phyloP scores from a whole-genome alignment of 2,329 filamentous ascomycete species.

The Verticillium dahliae region DNA sequence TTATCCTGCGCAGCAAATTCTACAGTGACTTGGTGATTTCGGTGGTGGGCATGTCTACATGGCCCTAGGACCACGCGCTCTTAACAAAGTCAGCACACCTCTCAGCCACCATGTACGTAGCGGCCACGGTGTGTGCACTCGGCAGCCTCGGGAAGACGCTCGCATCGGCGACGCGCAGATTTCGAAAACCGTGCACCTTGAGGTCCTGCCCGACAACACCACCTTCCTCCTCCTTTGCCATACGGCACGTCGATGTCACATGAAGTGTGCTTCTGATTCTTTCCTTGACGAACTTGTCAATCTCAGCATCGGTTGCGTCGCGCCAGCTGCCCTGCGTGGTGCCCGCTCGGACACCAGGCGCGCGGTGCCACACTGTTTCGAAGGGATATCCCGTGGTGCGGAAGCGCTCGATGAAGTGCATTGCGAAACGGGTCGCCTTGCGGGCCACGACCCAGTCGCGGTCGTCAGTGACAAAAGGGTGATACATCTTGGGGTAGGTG shows the following conservation, averaged over 20 bases:
- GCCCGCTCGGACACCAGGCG: slow-evolving; percentile 1
- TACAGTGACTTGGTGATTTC: not conserved
- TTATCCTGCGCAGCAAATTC: not conserved
- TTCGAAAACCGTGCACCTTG: slow-evolving; percentile 10
- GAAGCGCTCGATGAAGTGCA: slow-evolving; percentile 21
- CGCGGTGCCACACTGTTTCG: slow-evolving; percentile 3
- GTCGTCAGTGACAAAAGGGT: slow-evolving; percentile 21
- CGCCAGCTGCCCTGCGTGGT: slow-evolving; percentile 13
- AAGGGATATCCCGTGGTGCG: slow-evolving; percentile 18
- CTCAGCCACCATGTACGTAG: slow-evolving; percentile 22
- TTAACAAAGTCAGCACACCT: slow-evolving; percentile 23
- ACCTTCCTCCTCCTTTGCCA: slow-evolving; percentile 8
- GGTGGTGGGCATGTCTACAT: not conserved
- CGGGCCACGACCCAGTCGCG: slow-evolving; percentile 19
- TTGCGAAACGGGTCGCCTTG: slow-evolving; percentile 20
- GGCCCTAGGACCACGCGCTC: slow-evolving; percentile 4
- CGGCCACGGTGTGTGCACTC: slow-evolving; percentile 20
- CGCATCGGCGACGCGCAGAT: slow-evolving; percentile 14
- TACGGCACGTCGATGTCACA: slow-evolving; percentile 10
- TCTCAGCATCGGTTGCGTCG: slow-evolving; percentile 19
- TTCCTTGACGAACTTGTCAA: slow-evolving; percentile 17
- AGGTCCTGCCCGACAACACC: slow-evolving; percentile 10
- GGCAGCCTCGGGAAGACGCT: slow-evolving; percentile 23
- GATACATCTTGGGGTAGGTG: slow-evolving; percentile 20
- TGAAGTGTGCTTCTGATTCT: slow-evolving; percentile 1